Evolutionary conservation across 2,329 filamentous ascomycete species (phyloP), one percentile per base, ranked within the genome.

Genomic region (Didymella lethalis): DNA sequence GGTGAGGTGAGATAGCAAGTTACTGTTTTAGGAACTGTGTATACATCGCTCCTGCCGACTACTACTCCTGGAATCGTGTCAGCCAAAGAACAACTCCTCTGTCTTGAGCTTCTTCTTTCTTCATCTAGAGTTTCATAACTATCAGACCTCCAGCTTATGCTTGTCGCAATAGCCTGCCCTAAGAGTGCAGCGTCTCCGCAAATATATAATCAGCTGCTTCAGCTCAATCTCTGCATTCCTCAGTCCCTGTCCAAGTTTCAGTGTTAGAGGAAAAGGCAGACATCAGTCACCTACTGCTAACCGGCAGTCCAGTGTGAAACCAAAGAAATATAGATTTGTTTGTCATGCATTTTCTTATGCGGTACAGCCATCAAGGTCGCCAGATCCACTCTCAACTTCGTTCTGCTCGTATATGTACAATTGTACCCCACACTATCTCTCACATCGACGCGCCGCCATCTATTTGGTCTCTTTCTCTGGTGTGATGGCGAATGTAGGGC

Each of bases 401-500:
- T 31, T 40, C 38, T 41, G 23, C 44, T 36, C 32, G 48, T 54
- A 48, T 65, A 67, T 65, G 44, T 67, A 70, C 64, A 67, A 25
- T 18, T 14, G 40, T 48, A 59, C 44, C 23, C 46, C 50, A 49
- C 45, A 48, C 25, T n/a, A 41, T 48, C 25, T 34, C 47, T 46
- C 40, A 28, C 12, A 16, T 38, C n/a, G 31, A 31, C 14, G 5
- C 20, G 38, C 6, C 11, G n/a, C 44, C 20, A 11, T 57, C 54
- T 86, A 89, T 80, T 89, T 85, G 60, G 84, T 83, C 58, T 83
- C 77, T 59, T 85, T 80, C 67, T 81, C 77, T n/a, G 92, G 92
- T 50, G 89, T 88, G 61, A 90, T 85, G 46, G 88, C 88, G 78
- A 88, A 93, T 23, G 91, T 94, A 65, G 92, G 92, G 75, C 91